phyloP scores from a whole-genome alignment of 768 basidiomycete species.

The Dioszegia aurantiaca region DNA sequence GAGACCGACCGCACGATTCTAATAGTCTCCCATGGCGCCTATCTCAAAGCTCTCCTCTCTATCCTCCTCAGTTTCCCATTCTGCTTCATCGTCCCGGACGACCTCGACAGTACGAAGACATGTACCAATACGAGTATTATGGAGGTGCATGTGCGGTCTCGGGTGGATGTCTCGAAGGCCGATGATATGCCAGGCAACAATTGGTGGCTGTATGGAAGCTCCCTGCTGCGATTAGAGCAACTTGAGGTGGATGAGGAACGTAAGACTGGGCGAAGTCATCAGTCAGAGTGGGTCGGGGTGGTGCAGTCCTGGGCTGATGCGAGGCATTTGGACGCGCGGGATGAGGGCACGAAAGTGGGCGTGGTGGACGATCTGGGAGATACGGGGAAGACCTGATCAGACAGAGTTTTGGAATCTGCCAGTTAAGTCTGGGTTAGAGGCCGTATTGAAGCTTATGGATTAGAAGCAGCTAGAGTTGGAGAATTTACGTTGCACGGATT shows the following conservation, averaged over 20 bases:
- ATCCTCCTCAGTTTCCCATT: slow-evolving; percentile 13
- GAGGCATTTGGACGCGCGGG: neutral
- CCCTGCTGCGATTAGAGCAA: neutral
- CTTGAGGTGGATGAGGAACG: neutral
- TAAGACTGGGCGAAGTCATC: neutral
- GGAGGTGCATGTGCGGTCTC: slow-evolving; percentile 17
- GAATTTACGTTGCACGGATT: no score
- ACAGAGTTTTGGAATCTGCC: no score
- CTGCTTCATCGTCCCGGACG: slow-evolving; percentile 8
- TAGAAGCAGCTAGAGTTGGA: no score
- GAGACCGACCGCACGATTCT: slow-evolving; percentile 20
- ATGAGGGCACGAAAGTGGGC: neutral
- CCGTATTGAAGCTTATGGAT: no score
- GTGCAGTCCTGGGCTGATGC: neutral
- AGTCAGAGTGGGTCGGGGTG: neutral
- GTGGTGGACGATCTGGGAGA: slow-evolving; percentile 1
- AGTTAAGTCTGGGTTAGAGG: no score
- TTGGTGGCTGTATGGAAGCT: neutral
- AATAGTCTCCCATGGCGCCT: slow-evolving; percentile 38
- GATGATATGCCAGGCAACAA: neutral
- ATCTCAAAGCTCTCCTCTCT: slow-evolving; percentile 21
- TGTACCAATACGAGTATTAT: slow-evolving; percentile 37
- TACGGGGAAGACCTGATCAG: neutral
- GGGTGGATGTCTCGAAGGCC: neutral
- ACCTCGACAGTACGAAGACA: slow-evolving; percentile 16